A percentile compares a stretch with the other conserved stretches of the same genome.
phyloP scores from a whole-genome alignment of 352 stramenopile species.

The Plasmopara viticola region DNA sequence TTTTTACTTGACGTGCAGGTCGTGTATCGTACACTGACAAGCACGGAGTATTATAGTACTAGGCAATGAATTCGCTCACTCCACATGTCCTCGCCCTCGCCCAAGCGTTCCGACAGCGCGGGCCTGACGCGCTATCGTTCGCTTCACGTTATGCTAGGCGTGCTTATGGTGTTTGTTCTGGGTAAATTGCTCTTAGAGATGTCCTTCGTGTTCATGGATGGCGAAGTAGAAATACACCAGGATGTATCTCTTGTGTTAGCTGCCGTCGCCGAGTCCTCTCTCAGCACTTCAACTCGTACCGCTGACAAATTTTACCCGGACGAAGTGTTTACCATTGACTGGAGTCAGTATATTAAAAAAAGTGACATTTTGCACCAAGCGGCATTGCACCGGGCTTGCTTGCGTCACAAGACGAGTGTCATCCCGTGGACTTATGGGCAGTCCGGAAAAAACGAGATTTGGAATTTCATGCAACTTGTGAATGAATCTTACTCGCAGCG shows the following conservation, averaged over 20 bases:
- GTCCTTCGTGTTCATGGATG: constrained; percentile 15
- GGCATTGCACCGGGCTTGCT: constrained; percentile 31
- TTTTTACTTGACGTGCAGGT: no score
- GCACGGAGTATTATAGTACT: no score
- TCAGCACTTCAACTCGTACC: constrained; percentile 8
- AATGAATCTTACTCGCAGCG: constrained; percentile 32
- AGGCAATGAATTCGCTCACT: no score
- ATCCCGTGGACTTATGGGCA: constrained; percentile 27
- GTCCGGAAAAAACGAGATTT: constrained; percentile 4
- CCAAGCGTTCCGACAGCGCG: neutral
- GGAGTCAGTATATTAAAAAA: constrained; percentile 20
- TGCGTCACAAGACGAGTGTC: constrained; percentile 30
- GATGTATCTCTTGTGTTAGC: constrained; percentile 17
- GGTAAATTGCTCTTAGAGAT: constrained; percentile 22
- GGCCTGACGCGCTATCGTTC: constrained; percentile 5
- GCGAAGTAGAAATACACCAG: constrained; percentile 4
- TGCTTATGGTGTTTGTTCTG: constrained; percentile 19
- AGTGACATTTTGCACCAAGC: constrained; percentile 39
- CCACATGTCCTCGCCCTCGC: neutral
- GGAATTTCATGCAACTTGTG: constrained; percentile 20
- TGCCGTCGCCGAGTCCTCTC: constrained; percentile 19
- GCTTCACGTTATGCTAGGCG: constrained; percentile 18
- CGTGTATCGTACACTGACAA: no score
- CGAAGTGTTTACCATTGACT: constrained; percentile 26
- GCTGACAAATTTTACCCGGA: constrained; percentile 24